Conservation (phyloP, 2,329 filamentous ascomycete genomes). For the Fusarium temperatum region DNA sequence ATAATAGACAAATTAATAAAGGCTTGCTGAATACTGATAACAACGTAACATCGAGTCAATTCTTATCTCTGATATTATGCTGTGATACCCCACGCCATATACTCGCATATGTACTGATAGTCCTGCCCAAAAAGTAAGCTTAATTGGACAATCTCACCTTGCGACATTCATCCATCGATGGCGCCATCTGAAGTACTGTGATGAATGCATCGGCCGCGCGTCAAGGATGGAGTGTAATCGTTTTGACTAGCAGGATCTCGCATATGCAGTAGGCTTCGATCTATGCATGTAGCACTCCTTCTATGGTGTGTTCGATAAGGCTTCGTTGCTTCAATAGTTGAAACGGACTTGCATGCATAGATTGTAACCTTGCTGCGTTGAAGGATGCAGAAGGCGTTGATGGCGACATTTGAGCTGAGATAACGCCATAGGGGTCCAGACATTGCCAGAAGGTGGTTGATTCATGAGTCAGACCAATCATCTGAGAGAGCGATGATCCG, state of each 20-base stretch:
- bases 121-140: neutral
- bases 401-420: neutral
- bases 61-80: neutral
- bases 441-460: fast-evolving
- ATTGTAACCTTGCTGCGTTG: neutral
- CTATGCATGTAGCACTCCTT: neutral
- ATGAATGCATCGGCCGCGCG: neutral
- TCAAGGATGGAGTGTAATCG: neutral
- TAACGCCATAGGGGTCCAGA: neutral
- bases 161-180: neutral
- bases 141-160: neutral
- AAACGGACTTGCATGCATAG: neutral
- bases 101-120: too few relatives aligned
- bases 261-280: constrained; percentile 6
- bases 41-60: too few relatives aligned
- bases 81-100: constrained; percentile 1
- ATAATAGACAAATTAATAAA: fast-evolving
- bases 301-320: neutral
- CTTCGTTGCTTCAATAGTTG: neutral
- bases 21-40: neutral
- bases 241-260: constrained; percentile 1
- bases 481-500: neutral
- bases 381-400: too few relatives aligned
- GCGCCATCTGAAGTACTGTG: neutral
- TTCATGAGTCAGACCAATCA: fast-evolving